Percentiles rank a stretch among this genome's conserved stretches.
phyloP scores from a whole-genome alignment of 208 protist species.

The Leishmania major region DNA sequence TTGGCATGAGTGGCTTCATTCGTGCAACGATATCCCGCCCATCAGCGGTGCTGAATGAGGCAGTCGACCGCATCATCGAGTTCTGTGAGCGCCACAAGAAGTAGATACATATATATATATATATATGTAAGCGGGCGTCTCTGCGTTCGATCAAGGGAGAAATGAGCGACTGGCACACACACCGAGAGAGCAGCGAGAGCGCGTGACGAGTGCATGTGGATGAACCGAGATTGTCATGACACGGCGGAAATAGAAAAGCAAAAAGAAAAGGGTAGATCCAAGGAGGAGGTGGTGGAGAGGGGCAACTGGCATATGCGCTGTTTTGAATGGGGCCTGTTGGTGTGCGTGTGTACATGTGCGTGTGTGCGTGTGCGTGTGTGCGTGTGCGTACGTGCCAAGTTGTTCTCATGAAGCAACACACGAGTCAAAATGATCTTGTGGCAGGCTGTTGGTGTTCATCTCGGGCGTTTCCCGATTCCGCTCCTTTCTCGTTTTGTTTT shows the following conservation, averaged over 20 bases:
- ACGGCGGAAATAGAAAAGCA: background rate
- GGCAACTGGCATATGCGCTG: background rate
- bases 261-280: background rate
- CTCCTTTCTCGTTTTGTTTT: too few species aligned
- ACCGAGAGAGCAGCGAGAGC: background rate
- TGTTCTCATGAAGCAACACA: background rate
- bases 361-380: background rate
- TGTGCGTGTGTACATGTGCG: background rate
- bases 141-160: background rate
- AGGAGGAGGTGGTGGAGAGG: background rate
- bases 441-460: background rate
- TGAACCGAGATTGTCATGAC: background rate
- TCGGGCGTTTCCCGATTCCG: background rate
- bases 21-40: constrained; percentile 85
- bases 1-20: constrained; percentile 75
- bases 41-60: constrained; percentile 68
- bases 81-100: constrained; percentile 73
- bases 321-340: background rate
- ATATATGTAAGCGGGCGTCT: background rate
- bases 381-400: background rate
- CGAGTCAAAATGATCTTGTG: background rate
- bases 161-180: background rate
- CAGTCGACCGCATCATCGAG: constrained; percentile 72
- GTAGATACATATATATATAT: background rate
- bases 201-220: background rate